These are phyloP conservation scores for Pseudocercospora ulei DNA, from an alignment of 2,329 filamentous ascomycete genomes.

Conservation along the genomic window DNA sequence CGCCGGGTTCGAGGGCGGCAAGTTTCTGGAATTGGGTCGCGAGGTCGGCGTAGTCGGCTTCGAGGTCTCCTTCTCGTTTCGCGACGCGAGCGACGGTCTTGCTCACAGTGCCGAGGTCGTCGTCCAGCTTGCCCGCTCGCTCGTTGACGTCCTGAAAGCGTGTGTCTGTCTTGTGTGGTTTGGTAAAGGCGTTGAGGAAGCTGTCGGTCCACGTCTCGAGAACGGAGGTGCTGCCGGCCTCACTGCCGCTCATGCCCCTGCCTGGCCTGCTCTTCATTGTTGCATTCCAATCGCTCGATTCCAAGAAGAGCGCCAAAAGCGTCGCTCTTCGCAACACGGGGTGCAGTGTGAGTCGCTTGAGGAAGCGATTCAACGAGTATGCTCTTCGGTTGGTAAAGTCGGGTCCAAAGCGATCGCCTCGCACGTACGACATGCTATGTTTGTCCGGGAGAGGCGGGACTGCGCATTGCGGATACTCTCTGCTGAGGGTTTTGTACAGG, in stretches of 20 bases:
- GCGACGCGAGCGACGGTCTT: constrained; percentile 91
- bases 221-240: constrained; percentile 53
- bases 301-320: constrained; percentile 80
- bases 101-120: constrained; percentile 84
- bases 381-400: constrained; percentile 87
- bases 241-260: constrained; percentile 45
- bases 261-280: constrained; percentile 74
- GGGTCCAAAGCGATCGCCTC: constrained; percentile 83
- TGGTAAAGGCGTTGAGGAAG: constrained; percentile 94
- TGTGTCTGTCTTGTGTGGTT: constrained; percentile 88
- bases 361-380: constrained; percentile 82
- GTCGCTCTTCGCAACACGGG: constrained; percentile 75
- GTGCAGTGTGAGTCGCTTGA: constrained; percentile 75
- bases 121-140: constrained; percentile 84
- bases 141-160: constrained; percentile 91
- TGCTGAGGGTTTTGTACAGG: constrained; percentile 78
- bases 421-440: constrained; percentile 98
- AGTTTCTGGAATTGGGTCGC: constrained; percentile 93
- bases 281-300: constrained; percentile 91
- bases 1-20: constrained; percentile 74
- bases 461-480: constrained; percentile 82
- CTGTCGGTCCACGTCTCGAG: constrained; percentile 94
- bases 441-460: constrained; percentile 94
- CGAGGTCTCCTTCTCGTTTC: constrained; percentile 75
- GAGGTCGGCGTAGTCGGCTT: constrained; percentile 78